Base-by-base conservation (phyloP, 106 monocot species). In the Triglochin maritima region DNA sequence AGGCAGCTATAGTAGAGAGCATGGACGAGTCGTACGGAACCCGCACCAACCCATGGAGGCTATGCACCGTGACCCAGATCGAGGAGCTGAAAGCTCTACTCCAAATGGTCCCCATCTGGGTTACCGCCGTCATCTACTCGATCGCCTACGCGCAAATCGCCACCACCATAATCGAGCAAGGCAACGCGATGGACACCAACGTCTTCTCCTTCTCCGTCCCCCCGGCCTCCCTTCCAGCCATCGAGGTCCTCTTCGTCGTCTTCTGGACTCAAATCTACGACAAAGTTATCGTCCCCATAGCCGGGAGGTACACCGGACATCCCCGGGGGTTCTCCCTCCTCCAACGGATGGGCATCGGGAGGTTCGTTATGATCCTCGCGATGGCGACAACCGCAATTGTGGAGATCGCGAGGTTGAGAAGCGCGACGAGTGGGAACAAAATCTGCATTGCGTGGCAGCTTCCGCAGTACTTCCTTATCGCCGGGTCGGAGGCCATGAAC, bases 61-160 rank as follows among this genome's bases (percentile, higher is more conserved):
- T 95, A 9, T 90, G 95, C 87, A 95, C 85, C 2, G 63, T 90
- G 13, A 90, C 95, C 1, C 87, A 95, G 65, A 90, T 95, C 6
- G 95, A 95, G 63, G 95, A 95, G 56, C 79, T 87, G 57, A 95
- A 95, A 65, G 78, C 84, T 62, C 72, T 95, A 12, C 78, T 95
- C 14, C 54, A 83, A 11, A 83, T 95, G 44, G 81, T 95, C 58
- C 95, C 95, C 41, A 87, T 95, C 7, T 95, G 95, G 90, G 79
- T 95, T n/a, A 90, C 87, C 87, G 90, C 95, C 76, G 80, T 90
- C 71, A 56, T 87, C 71, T 95, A 95, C 83, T 95, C 95, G 11
- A 87, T 95, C 4, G 85, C 87, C 29, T 95, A 87, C 80, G 90
- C 95, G 4, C 95, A 95, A 63, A 95, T 95, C 90, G 90, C 90